Evolutionary conservation across 495 filamentous ascomycete species (phyloP).

Genomic region (Penicillium riverlandense): DNA sequence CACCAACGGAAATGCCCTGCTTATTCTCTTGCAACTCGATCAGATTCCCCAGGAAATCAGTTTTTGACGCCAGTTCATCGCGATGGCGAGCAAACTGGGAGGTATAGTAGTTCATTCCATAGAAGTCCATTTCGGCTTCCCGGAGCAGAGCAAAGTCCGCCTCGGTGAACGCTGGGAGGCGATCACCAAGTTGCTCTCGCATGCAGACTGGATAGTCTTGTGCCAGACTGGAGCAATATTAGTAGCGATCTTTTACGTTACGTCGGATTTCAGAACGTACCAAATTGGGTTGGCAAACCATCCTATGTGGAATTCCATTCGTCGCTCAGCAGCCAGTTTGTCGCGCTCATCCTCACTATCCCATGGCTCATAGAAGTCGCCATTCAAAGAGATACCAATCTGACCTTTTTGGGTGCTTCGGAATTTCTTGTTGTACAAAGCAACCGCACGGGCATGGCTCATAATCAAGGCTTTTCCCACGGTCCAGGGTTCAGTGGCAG

Average conservation of each 20-base stretch:
- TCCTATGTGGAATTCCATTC: conserved; percentile 39
- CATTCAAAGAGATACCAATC: conserved; percentile 21
- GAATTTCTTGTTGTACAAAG: conserved; percentile 30
- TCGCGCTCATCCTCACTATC: conserved; percentile 24
- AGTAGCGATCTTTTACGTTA: conserved; percentile 1
- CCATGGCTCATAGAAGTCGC: conserved; percentile 47
- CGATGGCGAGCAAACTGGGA: conserved; percentile 55
- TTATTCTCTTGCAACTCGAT: conserved; percentile 55
- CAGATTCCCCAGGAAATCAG: conserved; percentile 62
- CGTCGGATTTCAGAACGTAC: background rate
- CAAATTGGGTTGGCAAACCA: conserved; percentile 59
- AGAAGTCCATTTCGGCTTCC: conserved; percentile 57
- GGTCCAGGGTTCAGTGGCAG: conserved; percentile 32
- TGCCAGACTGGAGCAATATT: conserved; percentile 40
- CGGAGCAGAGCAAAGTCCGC: conserved; percentile 51
- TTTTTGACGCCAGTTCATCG: conserved; percentile 23
- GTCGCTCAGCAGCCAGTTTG: conserved; percentile 30
- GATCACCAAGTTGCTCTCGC: conserved; percentile 55
- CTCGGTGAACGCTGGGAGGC: conserved; percentile 54
- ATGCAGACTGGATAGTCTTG: conserved; percentile 59
- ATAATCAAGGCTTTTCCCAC: conserved; percentile 33
- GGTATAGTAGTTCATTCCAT: conserved; percentile 74
- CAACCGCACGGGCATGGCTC: conserved; percentile 30
- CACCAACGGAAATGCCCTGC: conserved; percentile 52
- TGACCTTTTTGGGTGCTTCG: conserved; percentile 16